phyloP scores from a whole-genome alignment of 139 green algal species.

The Micractinium conductrix region DNA sequence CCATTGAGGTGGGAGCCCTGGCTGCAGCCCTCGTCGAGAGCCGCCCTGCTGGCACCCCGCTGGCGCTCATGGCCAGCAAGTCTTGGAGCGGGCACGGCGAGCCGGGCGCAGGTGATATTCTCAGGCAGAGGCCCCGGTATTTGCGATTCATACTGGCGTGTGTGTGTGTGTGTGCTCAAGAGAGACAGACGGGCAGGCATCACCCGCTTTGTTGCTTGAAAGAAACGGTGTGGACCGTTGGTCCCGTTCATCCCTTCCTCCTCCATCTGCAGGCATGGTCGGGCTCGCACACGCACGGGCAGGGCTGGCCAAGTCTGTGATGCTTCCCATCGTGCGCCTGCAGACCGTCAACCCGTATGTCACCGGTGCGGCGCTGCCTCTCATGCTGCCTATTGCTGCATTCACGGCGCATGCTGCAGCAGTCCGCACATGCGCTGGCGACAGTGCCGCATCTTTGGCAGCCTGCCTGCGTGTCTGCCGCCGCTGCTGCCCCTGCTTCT shows the following conservation, averaged over 20 bases:
- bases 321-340: constrained; percentile 67
- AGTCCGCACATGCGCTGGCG: too few relatives aligned
- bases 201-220: too few relatives aligned
- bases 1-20: constrained; percentile 66
- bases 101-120: constrained; percentile 32
- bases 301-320: background rate
- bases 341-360: constrained; percentile 64
- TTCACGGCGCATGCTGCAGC: background rate
- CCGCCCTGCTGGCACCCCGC: constrained; percentile 30
- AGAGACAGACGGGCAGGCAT: too few relatives aligned
- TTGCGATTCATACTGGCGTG: background rate
- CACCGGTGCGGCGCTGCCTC: background rate
- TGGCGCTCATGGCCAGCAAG: constrained; percentile 59
- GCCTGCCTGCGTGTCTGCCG: too few relatives aligned
- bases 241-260: too few relatives aligned
- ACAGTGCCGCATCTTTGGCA: too few relatives aligned
- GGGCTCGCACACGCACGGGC: constrained; percentile 41
- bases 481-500: too few relatives aligned
- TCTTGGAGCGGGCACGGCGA: constrained; percentile 58
- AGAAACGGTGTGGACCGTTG: too few relatives aligned
- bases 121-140: too few relatives aligned
- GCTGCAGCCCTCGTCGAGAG: constrained; percentile 35
- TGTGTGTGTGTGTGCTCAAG: too few relatives aligned
- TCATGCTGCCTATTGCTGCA: background rate
- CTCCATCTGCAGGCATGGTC: constrained; percentile 51